Conservation (phyloP, 805 yeast genomes). For the Cyberlindnera americana region DNA sequence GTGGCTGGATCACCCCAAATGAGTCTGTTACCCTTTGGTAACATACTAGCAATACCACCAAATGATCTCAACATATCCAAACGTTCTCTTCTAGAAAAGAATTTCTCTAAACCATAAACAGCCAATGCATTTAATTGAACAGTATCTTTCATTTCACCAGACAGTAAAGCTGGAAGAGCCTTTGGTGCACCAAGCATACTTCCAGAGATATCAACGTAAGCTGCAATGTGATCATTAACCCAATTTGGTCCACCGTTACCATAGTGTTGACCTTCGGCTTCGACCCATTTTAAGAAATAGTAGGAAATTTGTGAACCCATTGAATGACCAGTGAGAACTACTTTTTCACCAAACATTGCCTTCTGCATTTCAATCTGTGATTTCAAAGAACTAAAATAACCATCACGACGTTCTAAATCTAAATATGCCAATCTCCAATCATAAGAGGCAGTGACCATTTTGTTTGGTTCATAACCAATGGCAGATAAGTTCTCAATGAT, state of each 20-base stretch:
- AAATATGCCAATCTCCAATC: constrained; percentile 94
- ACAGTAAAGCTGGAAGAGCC: constrained; percentile 83
- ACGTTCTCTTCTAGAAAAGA: constrained; percentile 86
- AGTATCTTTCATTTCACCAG: constrained; percentile 98
- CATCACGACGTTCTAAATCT: constrained; percentile 85
- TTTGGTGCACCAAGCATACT: constrained; percentile 93
- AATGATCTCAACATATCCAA: constrained; percentile 79
- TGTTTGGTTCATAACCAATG: constrained; percentile 88
- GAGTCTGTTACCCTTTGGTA: constrained; percentile 90
- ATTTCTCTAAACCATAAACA: constrained; percentile 89
- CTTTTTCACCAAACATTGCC: constrained; percentile 53
- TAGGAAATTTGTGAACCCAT: constrained; percentile 93
- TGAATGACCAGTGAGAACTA: constrained; percentile 84
- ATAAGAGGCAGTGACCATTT: constrained; percentile 86
- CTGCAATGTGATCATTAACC: constrained; percentile 82
- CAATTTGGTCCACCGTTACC: constrained; percentile 92
- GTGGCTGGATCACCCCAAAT: constrained; percentile 75
- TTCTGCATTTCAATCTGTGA: constrained; percentile 62
- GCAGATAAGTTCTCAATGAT: constrained; percentile 92
- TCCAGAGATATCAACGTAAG: constrained; percentile 86
- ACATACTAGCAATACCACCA: constrained; percentile 95
- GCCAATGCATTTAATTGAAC: constrained; percentile 91
- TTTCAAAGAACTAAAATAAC: constrained; percentile 77
- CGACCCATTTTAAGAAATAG: constrained; percentile 95
- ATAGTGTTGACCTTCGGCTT: constrained; percentile 71